These are phyloP conservation scores for Hansenula sp. DNA, from an alignment of 1,139 yeast species.

Conservation along the genomic window DNA sequence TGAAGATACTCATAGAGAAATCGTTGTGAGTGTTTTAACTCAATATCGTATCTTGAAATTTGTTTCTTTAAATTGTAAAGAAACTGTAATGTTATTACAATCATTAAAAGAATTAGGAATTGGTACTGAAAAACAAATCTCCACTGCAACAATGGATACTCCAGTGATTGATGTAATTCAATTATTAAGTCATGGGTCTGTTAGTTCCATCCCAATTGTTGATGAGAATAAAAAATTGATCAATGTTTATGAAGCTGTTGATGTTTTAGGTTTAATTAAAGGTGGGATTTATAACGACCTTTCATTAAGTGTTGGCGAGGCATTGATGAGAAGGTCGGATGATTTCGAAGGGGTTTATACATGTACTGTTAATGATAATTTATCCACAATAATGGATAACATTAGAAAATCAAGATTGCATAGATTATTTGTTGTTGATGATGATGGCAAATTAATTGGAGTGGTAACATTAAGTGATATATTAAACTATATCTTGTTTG, in stretches of 20 bases:
- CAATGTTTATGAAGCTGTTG: slow-evolving; percentile 95
- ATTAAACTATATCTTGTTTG: slow-evolving; percentile 74
- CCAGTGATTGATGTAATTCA: slow-evolving; percentile 95
- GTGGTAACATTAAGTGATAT: slow-evolving; percentile 92
- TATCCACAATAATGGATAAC: slow-evolving; percentile 91
- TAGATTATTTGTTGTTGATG: slow-evolving; percentile 89
- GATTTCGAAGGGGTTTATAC: slow-evolving; percentile 98
- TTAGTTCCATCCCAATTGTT: slow-evolving; percentile 89
- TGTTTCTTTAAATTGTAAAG: slow-evolving; percentile 94
- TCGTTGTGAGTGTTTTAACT: slow-evolving; percentile 91
- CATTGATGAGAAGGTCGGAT: slow-evolving; percentile 88
- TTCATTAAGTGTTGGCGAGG: slow-evolving; percentile 92
- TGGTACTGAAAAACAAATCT: slow-evolving; percentile 55
- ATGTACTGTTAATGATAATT: slow-evolving; percentile 82
- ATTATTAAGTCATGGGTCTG: slow-evolving; percentile 69
- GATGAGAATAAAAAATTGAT: slow-evolving; percentile 67
- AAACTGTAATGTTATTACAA: slow-evolving; percentile 77
- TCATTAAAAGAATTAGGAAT: slow-evolving; percentile 72
- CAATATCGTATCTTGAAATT: slow-evolving; percentile 95
- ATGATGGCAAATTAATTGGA: slow-evolving; percentile 69
- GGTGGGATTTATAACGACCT: slow-evolving; percentile 94
- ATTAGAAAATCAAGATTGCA: slow-evolving; percentile 89
- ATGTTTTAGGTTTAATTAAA: slow-evolving; percentile 85
- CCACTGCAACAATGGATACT: slow-evolving; percentile 84
- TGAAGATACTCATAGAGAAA: slow-evolving; percentile 88